phyloP scores from a whole-genome alignment of 441 rosid species.

The Aleurites moluccanus region DNA sequence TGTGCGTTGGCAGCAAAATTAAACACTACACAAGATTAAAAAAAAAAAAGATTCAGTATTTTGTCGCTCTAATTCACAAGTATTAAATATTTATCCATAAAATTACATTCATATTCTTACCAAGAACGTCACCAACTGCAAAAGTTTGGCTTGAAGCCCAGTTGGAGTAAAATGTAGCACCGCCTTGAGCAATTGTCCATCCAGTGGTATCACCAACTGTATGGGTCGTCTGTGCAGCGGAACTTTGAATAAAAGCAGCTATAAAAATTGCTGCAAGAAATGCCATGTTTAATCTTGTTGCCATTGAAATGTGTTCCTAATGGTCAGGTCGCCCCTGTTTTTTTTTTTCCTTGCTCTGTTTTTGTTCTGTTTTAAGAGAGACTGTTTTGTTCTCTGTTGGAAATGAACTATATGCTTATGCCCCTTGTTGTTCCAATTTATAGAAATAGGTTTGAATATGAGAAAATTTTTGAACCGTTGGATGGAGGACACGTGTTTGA shows the following conservation, averaged over 20 bases:
- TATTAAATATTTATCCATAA: not conserved
- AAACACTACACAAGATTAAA: constrained; percentile 32
- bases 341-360: constrained; percentile 6
- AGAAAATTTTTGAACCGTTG: not conserved
- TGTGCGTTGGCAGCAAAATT: constrained; percentile 30
- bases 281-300: constrained; percentile 4
- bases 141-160: constrained; percentile 37
- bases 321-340: constrained; percentile 33
- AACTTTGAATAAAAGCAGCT: constrained; percentile 28
- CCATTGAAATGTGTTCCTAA: constrained; percentile 40
- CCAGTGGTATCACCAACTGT: constrained; percentile 41
- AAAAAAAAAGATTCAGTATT: not conserved
- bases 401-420: not conserved
- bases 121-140: constrained; percentile 32
- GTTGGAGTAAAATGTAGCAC: constrained; percentile 15
- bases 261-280: constrained; percentile 25
- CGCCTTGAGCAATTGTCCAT: constrained; percentile 39
- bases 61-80: too few relatives aligned
- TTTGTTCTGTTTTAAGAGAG: not conserved
- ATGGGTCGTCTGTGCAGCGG: constrained; percentile 34
- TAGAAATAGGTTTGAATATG: constrained; percentile 2
- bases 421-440: constrained; percentile 12
- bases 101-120: constrained; percentile 20
- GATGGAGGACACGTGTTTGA: constrained; percentile 23
- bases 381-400: not conserved